These are phyloP conservation scores for Solanum lycopersicoides DNA, from an alignment of 257 asterid species.

Conservation along the genomic window DNA sequence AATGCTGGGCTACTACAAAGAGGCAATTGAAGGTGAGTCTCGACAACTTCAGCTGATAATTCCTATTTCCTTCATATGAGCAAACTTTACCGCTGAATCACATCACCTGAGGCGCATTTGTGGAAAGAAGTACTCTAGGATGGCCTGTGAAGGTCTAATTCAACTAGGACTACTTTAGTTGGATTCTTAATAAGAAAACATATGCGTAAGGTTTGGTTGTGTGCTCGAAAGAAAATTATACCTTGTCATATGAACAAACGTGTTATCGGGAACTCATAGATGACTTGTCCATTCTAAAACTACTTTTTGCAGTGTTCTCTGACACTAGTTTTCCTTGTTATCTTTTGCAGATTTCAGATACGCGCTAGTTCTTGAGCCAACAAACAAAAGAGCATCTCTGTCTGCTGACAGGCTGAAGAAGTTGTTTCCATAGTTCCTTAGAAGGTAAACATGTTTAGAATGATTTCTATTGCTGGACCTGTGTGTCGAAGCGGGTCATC, in stretches of 20 bases:
- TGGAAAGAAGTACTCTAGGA: background rate
- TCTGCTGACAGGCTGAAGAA: constrained; percentile 57
- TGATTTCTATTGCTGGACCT: background rate
- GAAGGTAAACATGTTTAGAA: background rate
- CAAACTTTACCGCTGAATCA: background rate
- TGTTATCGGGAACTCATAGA: background rate
- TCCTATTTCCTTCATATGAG: background rate
- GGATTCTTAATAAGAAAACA: background rate
- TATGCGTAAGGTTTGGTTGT: background rate
- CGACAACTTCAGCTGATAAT: background rate
- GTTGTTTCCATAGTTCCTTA: constrained; percentile 28
- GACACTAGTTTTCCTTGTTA: background rate
- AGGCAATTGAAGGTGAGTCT: constrained; percentile 74
- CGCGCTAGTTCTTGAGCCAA: constrained; percentile 93
- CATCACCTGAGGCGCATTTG: background rate
- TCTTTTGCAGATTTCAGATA: constrained; percentile 58
- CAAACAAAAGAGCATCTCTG: constrained; percentile 84
- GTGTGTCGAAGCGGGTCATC: background rate
- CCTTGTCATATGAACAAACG: background rate
- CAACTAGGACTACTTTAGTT: background rate
- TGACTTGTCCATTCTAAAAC: background rate
- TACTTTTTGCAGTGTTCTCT: background rate
- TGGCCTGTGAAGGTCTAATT: background rate
- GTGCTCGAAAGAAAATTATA: background rate
- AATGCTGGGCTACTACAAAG: constrained; percentile 70